Percentiles rank a stretch among this genome's conserved stretches.
These are phyloP conservation scores for Aspergillus eucalypticola DNA, from an alignment of 2,329 filamentous ascomycete genomes.

Conservation along the genomic window DNA sequence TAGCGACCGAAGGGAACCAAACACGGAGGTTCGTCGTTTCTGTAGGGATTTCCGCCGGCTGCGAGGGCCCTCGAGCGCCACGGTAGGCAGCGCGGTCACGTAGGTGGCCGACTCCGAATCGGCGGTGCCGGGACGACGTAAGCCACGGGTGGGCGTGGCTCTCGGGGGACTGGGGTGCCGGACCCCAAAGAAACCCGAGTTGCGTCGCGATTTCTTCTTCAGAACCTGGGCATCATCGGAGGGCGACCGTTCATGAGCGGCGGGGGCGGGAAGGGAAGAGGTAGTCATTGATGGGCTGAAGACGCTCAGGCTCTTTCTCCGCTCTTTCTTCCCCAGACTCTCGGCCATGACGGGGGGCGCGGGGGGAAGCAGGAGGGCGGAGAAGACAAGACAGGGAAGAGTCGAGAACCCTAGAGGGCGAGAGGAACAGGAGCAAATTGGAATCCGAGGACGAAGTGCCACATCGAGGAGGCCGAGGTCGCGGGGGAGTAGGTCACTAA, in stretches of 20 bases:
- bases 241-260: slow-evolving; percentile 37
- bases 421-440: slow-evolving; percentile 1
- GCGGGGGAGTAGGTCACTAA: slow-evolving; percentile 25
- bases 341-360: slow-evolving; percentile 37
- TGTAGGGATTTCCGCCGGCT: slow-evolving; percentile 47
- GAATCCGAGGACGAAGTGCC: slow-evolving; percentile 20
- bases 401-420: slow-evolving; percentile 4
- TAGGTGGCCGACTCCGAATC: slow-evolving; percentile 28
- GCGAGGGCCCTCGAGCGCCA: slow-evolving; percentile 32
- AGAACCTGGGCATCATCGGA: slow-evolving; percentile 38
- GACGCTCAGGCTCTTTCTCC: slow-evolving; percentile 39
- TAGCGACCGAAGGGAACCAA: slow-evolving; percentile 59
- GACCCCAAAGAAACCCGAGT: slow-evolving; percentile 42
- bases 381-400: slow-evolving; percentile 8
- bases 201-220: slow-evolving; percentile 39
- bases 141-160: slow-evolving; percentile 19
- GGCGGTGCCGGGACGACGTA: slow-evolving; percentile 31
- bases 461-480: slow-evolving; percentile 35
- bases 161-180: slow-evolving; percentile 30
- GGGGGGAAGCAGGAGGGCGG: slow-evolving; percentile 12
- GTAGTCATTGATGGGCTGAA: slow-evolving; percentile 33
- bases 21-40: slow-evolving; percentile 56
- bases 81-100: slow-evolving; percentile 25
- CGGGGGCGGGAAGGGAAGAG: slow-evolving; percentile 23
- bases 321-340: slow-evolving; percentile 33